Conservation (phyloP, 2,329 filamentous ascomycete genomes). For the Lasiodiplodia hormozganensis region DNA sequence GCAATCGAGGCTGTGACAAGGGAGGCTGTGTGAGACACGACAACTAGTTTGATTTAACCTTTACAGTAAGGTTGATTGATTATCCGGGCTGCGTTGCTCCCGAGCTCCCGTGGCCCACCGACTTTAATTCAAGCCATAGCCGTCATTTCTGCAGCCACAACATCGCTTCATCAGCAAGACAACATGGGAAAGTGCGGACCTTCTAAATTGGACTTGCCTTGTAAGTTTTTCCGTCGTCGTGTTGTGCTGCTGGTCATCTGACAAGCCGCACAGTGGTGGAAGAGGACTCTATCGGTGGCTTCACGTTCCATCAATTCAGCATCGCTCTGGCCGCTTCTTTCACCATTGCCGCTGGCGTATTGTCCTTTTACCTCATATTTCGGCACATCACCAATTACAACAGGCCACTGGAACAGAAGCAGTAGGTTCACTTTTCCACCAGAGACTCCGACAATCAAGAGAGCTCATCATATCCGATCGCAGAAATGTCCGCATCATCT, state of each 20-base stretch:
- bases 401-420: constrained; percentile 61
- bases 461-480: not conserved
- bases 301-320: constrained; percentile 13
- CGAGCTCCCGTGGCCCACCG: not conserved
- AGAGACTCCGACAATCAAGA: not conserved
- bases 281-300: not conserved
- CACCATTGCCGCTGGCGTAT: constrained; percentile 53
- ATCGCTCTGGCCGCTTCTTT: constrained; percentile 40
- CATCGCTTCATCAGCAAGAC: not conserved
- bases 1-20: not conserved
- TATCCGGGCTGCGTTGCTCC: not conserved
- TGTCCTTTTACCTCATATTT: constrained; percentile 59
- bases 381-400: constrained; percentile 63
- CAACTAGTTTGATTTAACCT: not conserved
- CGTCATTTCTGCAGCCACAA: not conserved
- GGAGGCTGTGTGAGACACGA: not conserved
- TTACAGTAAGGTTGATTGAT: not conserved
- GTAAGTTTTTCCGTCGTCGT: not conserved
- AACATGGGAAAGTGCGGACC: constrained; percentile 1
- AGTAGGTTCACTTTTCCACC: constrained; percentile 41
- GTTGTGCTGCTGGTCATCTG: not conserved
- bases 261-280: not conserved
- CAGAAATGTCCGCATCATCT: constrained; percentile 80
- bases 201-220: not conserved
- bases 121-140: not conserved